These are phyloP conservation scores for Calocera cornea DNA, from an alignment of 768 basidiomycete species.

Conservation along the genomic window DNA sequence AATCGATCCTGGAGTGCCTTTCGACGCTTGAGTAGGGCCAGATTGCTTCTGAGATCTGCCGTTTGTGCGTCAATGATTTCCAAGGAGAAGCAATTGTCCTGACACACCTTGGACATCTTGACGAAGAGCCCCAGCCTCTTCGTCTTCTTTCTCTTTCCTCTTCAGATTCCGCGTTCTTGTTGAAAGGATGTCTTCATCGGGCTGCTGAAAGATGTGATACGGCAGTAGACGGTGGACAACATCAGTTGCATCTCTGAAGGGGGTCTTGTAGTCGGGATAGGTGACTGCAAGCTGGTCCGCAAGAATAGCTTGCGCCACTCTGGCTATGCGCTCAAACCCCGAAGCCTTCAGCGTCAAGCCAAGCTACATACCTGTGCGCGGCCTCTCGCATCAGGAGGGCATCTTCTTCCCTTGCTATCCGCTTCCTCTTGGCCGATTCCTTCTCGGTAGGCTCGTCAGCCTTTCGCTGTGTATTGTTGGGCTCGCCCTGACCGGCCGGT, in stretches of 20 bases:
- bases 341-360: neutral
- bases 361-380: neutral
- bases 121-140: slow-evolving; percentile 27
- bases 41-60: slow-evolving; percentile 25
- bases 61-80: slow-evolving; percentile 28
- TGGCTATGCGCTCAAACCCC: slow-evolving; percentile 16
- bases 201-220: slow-evolving; percentile 69
- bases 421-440: neutral
- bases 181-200: slow-evolving; percentile 44
- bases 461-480: neutral
- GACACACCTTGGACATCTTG: slow-evolving; percentile 42
- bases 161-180: slow-evolving; percentile 28
- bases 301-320: slow-evolving; percentile 42
- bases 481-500: neutral
- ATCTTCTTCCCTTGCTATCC: neutral
- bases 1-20: slow-evolving; percentile 46
- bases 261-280: slow-evolving; percentile 54
- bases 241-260: slow-evolving; percentile 50
- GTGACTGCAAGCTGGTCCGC: slow-evolving; percentile 48
- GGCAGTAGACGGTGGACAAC: slow-evolving; percentile 60
- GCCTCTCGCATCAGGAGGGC: slow-evolving; percentile 4
- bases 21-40: slow-evolving; percentile 50
- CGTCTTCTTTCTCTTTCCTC: slow-evolving; percentile 48
- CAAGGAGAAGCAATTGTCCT: neutral
- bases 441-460: neutral